Conservation (phyloP, 768 basidiomycete genomes). For the Tricholomella constricta region DNA sequence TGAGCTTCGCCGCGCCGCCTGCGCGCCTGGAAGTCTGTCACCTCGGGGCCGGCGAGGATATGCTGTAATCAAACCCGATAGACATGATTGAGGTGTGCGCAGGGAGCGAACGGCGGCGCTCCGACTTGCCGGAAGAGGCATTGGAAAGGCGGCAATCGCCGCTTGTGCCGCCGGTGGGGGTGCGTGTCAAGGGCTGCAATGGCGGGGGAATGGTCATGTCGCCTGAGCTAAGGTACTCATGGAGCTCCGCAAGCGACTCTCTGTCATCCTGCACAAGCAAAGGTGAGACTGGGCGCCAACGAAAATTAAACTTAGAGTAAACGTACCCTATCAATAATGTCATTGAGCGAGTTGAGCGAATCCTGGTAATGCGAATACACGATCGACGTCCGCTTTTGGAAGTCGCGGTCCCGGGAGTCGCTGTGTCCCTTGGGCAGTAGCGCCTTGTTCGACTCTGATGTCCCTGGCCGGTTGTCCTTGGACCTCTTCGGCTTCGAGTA, state of each 20-base stretch:
- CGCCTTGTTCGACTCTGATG: slow-evolving; percentile 61
- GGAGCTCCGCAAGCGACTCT: slow-evolving; percentile 72
- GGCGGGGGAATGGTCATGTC: slow-evolving; percentile 22
- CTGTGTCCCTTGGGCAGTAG: slow-evolving; percentile 42
- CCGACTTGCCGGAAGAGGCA: slow-evolving; percentile 48
- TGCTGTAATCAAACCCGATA: slow-evolving; percentile 51
- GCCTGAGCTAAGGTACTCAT: slow-evolving; percentile 56
- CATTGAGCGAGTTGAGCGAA: slow-evolving; percentile 77
- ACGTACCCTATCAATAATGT: slow-evolving; percentile 78
- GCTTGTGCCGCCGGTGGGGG: not conserved
- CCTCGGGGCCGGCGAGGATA: slow-evolving; percentile 42
- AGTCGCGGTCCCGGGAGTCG: slow-evolving; percentile 13
- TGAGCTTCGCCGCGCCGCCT: slow-evolving; percentile 82
- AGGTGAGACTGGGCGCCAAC: slow-evolving; percentile 4
- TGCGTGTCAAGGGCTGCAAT: slow-evolving; percentile 26
- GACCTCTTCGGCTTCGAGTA: slow-evolving; percentile 47
- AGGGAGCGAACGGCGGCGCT: slow-evolving; percentile 73
- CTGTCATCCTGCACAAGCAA: slow-evolving; percentile 64
- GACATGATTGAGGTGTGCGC: slow-evolving; percentile 62
- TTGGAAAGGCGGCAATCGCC: slow-evolving; percentile 34
- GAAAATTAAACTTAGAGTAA: not conserved
- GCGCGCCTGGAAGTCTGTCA: slow-evolving; percentile 66
- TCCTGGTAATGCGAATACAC: slow-evolving; percentile 80
- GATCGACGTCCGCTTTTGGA: slow-evolving; percentile 35
- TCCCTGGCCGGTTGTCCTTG: slow-evolving; percentile 48